Evolutionary conservation across 2,329 filamentous ascomycete species (phyloP).

Genomic region (Fusarium denticulatum): DNA sequence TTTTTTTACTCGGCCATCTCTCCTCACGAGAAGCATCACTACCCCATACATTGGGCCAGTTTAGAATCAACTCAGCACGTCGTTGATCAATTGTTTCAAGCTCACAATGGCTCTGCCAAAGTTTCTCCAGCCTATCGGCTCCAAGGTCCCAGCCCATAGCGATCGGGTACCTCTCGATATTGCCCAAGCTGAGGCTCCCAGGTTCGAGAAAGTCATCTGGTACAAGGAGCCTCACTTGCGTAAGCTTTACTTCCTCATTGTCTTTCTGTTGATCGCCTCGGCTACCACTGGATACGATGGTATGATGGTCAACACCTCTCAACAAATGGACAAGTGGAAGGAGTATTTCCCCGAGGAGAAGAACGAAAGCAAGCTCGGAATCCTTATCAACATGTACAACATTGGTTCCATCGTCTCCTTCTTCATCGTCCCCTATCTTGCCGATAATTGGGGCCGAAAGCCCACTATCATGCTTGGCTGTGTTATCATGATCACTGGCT

Average conservation of each 20-base stretch:
- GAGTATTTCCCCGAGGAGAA: conserved; percentile 56
- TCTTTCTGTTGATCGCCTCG: conserved; percentile 67
- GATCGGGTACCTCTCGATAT: conserved; percentile 44
- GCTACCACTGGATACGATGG: conserved; percentile 72
- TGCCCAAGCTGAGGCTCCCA: conserved; percentile 57
- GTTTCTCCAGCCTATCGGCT: conserved; percentile 38
- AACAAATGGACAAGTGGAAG: conserved; percentile 66
- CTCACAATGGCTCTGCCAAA: conserved; percentile 40
- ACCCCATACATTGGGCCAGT: conserved; percentile 1
- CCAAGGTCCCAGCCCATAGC: conserved; percentile 23
- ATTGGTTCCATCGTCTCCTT: conserved; percentile 60
- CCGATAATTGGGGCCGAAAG: conserved; percentile 56
- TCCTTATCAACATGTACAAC: conserved; percentile 63
- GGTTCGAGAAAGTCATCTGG: conserved; percentile 66
- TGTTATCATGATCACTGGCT: conserved; percentile 58
- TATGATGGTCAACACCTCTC: conserved; percentile 68
- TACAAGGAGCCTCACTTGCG: conserved; percentile 65
- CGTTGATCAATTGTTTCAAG: background rate
- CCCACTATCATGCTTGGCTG: conserved; percentile 56
- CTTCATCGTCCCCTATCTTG: conserved; percentile 58
- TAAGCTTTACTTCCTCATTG: conserved; percentile 62
- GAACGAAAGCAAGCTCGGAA: conserved; percentile 56
- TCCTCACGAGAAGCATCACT: conserved; percentile 24
- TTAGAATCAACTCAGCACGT: conserved; percentile 2
- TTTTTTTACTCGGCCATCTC: conserved; percentile 20